Evolutionary conservation across 2,329 filamentous ascomycete genomes (phyloP).

Genomic region (Thermoascus crustaceus): DNA sequence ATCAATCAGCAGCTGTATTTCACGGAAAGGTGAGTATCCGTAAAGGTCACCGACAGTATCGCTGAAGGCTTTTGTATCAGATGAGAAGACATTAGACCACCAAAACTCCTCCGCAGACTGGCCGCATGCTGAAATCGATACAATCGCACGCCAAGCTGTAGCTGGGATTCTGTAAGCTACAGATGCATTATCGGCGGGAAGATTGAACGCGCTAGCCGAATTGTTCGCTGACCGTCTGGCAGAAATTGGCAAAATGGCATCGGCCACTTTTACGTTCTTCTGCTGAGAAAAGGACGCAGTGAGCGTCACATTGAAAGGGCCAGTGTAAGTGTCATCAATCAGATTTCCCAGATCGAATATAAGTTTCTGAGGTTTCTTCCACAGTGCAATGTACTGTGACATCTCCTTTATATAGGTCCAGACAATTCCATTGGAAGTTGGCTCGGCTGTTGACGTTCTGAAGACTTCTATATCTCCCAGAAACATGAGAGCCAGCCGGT

Average conservation of each 20-base stretch:
- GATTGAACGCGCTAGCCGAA: conserved; percentile 56
- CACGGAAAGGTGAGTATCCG: conserved; percentile 66
- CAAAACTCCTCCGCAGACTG: conserved; percentile 75
- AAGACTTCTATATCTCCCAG: conserved; percentile 73
- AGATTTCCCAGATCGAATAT: conserved; percentile 76
- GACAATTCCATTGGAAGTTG: conserved; percentile 59
- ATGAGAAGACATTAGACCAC: conserved; percentile 68
- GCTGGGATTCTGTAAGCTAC: conserved; percentile 55
- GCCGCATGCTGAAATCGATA: conserved; percentile 69
- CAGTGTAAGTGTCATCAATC: conserved; percentile 63
- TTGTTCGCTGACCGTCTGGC: conserved; percentile 29
- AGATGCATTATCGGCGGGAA: conserved; percentile 56
- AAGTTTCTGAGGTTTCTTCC: conserved; percentile 60
- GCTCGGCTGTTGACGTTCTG: conserved; percentile 74
- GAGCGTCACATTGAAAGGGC: conserved; percentile 63
- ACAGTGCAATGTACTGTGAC: conserved; percentile 61
- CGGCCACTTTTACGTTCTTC: conserved; percentile 42
- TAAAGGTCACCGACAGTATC: conserved; percentile 49
- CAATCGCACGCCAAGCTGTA: conserved; percentile 60
- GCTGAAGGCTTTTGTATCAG: conserved; percentile 52
- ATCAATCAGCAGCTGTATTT: conserved; percentile 70
- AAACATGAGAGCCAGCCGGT: conserved; percentile 68
- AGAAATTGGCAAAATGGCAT: conserved; percentile 58
- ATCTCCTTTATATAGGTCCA: conserved; percentile 76
- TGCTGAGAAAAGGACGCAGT: conserved; percentile 61